phyloP scores from a whole-genome alignment of 164 flowering plant genomes.

The Pachysandra terminalis region DNA sequence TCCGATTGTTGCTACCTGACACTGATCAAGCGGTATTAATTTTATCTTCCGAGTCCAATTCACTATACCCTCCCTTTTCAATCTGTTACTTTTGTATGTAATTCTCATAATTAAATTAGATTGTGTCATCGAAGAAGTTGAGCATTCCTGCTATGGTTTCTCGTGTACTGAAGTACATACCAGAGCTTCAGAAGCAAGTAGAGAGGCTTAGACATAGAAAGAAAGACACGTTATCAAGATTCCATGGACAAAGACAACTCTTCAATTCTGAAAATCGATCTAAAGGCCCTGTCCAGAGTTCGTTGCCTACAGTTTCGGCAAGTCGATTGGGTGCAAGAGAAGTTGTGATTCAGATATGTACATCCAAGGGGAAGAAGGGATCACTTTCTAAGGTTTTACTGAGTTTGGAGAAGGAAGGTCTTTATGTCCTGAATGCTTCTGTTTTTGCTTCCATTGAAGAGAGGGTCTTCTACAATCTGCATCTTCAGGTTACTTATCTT shows the following conservation, averaged over 20 bases:
- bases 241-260: conserved; percentile 18
- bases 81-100: neutral
- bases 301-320: conserved; percentile 24
- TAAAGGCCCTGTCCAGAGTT: neutral
- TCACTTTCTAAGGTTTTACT: conserved; percentile 38
- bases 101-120: neutral
- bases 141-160: conserved; percentile 62
- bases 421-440: conserved; percentile 42
- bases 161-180: conserved; percentile 51
- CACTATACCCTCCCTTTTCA: neutral
- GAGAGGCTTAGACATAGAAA: conserved; percentile 36
- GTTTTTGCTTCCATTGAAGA: conserved; percentile 36
- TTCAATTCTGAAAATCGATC: conserved; percentile 2
- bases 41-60: neutral
- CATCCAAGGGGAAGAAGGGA: conserved; percentile 8
- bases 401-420: conserved; percentile 45
- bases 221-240: conserved; percentile 33
- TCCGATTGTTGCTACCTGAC: conserved; percentile 56
- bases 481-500: conserved; percentile 39
- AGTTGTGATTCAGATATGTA: conserved; percentile 43
- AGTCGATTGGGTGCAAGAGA: conserved; percentile 37
- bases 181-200: conserved; percentile 56
- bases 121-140: conserved; percentile 34
- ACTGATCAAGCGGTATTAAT: conserved; percentile 48
- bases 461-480: conserved; percentile 46